A percentile compares a stretch with the other conserved stretches of the same genome.
Conservation (phyloP, 306 rosid species). For the Cucurbita moschata region DNA sequence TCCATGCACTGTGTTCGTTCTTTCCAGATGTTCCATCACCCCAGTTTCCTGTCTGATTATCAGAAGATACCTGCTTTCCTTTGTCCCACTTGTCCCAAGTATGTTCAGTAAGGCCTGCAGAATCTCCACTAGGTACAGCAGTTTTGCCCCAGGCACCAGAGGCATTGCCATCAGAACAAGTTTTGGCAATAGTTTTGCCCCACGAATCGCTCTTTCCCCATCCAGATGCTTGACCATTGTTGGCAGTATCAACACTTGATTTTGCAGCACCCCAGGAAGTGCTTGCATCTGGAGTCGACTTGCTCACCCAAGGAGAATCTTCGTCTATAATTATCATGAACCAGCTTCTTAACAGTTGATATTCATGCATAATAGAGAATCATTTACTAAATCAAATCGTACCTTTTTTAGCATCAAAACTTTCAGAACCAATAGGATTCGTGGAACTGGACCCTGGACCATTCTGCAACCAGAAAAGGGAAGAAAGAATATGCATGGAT, state of each 20-base stretch:
- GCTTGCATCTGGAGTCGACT: constrained; percentile 25
- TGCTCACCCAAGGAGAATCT: constrained; percentile 52
- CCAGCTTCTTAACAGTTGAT: not conserved
- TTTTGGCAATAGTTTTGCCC: not conserved
- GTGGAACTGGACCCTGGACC: constrained; percentile 32
- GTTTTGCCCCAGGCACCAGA: constrained; percentile 24
- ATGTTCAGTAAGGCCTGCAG: constrained; percentile 1
- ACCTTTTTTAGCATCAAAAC: constrained; percentile 24
- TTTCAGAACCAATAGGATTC: constrained; percentile 29
- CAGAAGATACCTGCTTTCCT: too few relatives aligned
- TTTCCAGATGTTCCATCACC: too few relatives aligned
- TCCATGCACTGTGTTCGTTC: too few relatives aligned
- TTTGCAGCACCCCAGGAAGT: constrained; percentile 62
- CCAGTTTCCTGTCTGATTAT: too few relatives aligned
- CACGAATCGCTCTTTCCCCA: constrained; percentile 25
- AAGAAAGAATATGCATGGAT: not conserved
- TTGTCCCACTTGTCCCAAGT: too few relatives aligned
- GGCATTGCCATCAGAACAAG: constrained; percentile 12
- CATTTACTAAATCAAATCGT: not conserved
- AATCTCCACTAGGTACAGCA: constrained; percentile 9
- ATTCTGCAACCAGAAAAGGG: constrained; percentile 15
- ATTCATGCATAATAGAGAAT: not conserved
- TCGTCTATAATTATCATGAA: not conserved
- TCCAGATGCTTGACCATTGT: constrained; percentile 31
- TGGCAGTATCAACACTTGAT: constrained; percentile 14